Evolutionary conservation across 768 basidiomycete species (phyloP).

Genomic region (Xerocomellus dryophilus): DNA sequence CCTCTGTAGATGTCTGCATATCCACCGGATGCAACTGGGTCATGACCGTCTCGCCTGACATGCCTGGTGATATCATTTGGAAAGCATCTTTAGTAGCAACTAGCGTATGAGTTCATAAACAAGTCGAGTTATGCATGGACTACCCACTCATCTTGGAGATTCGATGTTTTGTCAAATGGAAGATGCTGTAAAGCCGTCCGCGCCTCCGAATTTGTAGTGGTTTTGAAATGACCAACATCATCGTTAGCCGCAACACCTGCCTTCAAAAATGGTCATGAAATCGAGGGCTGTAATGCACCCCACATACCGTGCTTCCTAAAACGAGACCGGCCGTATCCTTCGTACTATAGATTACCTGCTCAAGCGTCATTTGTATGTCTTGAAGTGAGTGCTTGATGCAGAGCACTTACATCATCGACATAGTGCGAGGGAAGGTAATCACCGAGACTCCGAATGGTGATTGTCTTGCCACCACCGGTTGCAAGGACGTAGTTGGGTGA

Average conservation of each 20-base stretch:
- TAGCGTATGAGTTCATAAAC: background rate
- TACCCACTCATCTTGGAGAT: conserved; percentile 1
- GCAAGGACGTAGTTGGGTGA: conserved; percentile 9
- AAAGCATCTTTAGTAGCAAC: background rate
- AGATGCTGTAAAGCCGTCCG: too few relatives aligned
- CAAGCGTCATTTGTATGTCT: background rate
- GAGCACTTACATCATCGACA: conserved; percentile 6
- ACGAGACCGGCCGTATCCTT: background rate
- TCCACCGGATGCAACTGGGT: conserved; percentile 15
- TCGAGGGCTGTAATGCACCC: background rate
- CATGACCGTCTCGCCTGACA: conserved; percentile 7
- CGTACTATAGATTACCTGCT: background rate
- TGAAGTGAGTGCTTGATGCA: too few relatives aligned
- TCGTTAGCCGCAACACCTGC: background rate
- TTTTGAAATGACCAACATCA: background rate
- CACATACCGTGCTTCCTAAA: background rate
- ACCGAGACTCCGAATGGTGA: conserved; percentile 1
- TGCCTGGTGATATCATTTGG: conserved; percentile 7
- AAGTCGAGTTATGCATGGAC: background rate
- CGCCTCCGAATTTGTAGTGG: background rate
- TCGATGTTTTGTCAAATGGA: background rate
- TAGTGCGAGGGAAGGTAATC: conserved; percentile 6
- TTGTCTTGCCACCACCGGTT: background rate
- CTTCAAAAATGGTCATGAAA: background rate
- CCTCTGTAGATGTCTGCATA: conserved; percentile 19